Base-by-base conservation (phyloP, 768 basidiomycete species). In the Tubosaeta sp. region DNA sequence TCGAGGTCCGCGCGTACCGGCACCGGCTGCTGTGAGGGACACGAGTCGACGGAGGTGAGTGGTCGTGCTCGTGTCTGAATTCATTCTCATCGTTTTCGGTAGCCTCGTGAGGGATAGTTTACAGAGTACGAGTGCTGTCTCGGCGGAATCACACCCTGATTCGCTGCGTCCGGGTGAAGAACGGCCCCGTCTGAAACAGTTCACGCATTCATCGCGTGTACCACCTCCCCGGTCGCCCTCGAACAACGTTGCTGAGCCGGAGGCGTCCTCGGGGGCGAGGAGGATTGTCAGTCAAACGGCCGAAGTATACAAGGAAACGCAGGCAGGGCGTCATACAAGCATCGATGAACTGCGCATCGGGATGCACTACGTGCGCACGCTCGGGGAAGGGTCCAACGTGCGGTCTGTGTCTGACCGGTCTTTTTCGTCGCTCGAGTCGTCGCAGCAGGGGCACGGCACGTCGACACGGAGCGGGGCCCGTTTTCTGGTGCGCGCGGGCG, bases 321-420 rank as follows among this genome's bases (percentile, higher is more conserved):
- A 67, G 56, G 43, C 61, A 65, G 50, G 72, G 57, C 60, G 71
- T 53, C 65, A 57, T 26, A 70, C 67, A 35, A 81, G 78, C 60
- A 74, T 72, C 26, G 88, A 89, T 63, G 88, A 86, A 46, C 75
- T 90, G 25, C 73, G 75, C 26, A 80, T 85, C 64, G 85, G 85
- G 7, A 75, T 87, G 57, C 83, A 82, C 58, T 89, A 88, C 59
- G 83, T 89, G 35, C 80, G 79, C 46, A 78, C 84, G 13, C 73
- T 88, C 51, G 88, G 85, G 19, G 83, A 75, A 33, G 82, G 86
- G 32, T 52, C 59, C 10, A 63, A 59, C 49, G 63, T 59, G 42
- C 66, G 62, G 12, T 73, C 71, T 4, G 61, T 60, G 19, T 73
- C 75, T 0, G 66, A 71, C 52, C 65, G 61, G 63, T 84, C 85